Evolutionary conservation across 2,329 filamentous ascomycete species (phyloP).

Genomic region (Fusarium domesticum): DNA sequence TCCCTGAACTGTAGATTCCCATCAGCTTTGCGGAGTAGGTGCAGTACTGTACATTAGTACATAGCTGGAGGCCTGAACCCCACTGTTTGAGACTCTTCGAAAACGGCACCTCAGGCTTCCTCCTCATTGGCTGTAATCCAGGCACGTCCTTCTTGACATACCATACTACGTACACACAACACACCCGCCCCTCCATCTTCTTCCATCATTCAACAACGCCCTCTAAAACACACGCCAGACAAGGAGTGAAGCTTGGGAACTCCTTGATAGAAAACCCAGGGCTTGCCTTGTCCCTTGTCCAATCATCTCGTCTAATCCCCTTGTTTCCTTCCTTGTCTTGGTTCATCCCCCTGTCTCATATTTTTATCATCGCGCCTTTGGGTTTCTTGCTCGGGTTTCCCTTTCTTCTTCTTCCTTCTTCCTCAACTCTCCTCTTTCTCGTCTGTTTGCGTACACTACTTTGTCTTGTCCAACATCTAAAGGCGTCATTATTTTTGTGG

Average conservation of each 20-base stretch:
- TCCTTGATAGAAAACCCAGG: background rate
- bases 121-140: too few relatives aligned
- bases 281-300: background rate
- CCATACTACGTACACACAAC: too few relatives aligned
- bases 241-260: background rate
- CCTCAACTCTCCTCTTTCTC: slow-evolving; percentile 6
- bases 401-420: slow-evolving; percentile 13
- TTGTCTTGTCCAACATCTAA: slow-evolving; percentile 15
- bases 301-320: background rate
- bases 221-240: background rate
- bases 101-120: too few relatives aligned
- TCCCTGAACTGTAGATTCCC: too few relatives aligned
- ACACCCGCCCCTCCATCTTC: too few relatives aligned
- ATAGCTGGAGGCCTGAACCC: too few relatives aligned
- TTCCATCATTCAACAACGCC: background rate
- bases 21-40: too few relatives aligned
- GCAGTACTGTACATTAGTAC: too few relatives aligned
- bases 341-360: background rate
- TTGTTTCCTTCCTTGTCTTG: background rate
- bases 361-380: slow-evolving; percentile 20
- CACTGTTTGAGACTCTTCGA: too few relatives aligned
- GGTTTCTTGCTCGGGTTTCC: slow-evolving; percentile 19
- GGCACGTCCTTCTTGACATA: too few relatives aligned
- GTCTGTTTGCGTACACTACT: slow-evolving; percentile 8
- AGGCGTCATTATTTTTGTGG: slow-evolving; percentile 18